Percentiles rank a stretch among this genome's conserved stretches.
Evolutionary conservation across 768 basidiomycete species (phyloP).

Genomic region (Dictyophora rubrovolvata): DNA sequence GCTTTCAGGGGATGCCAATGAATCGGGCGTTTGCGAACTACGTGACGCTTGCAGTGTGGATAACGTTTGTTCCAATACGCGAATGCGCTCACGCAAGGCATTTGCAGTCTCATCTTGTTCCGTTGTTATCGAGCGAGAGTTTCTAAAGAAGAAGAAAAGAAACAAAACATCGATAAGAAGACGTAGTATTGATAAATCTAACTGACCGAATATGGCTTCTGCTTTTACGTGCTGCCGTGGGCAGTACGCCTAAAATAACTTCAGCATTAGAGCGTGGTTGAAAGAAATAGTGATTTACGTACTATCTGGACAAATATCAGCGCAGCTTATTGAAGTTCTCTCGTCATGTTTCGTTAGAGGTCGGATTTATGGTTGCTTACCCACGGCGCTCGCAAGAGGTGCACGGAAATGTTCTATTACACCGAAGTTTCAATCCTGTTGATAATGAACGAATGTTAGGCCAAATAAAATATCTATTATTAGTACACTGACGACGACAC

Average conservation of each 20-base stretch:
- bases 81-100: neutral
- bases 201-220: conserved; percentile 1
- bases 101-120: neutral
- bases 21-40: no score
- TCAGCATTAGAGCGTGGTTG: neutral
- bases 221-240: neutral
- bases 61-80: conserved; percentile 1
- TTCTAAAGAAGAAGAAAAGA: neutral
- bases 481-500: conserved; percentile 1
- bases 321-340: neutral
- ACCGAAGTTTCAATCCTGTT: conserved; percentile 7
- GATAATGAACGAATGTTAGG: neutral
- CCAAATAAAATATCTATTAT: neutral
- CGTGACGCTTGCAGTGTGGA: neutral
- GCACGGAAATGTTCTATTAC: conserved; percentile 5
- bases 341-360: neutral
- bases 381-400: conserved; percentile 1
- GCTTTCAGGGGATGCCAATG: neutral
- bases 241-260: neutral
- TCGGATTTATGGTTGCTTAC: neutral
- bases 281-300: neutral
- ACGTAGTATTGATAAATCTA: no score
- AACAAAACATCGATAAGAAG: neutral
- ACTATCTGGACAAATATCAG: conserved; percentile 7
- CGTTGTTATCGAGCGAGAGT: neutral